Conservation (phyloP, 1,284 basidiomycete species). For the Psilocybe mexicana region DNA sequence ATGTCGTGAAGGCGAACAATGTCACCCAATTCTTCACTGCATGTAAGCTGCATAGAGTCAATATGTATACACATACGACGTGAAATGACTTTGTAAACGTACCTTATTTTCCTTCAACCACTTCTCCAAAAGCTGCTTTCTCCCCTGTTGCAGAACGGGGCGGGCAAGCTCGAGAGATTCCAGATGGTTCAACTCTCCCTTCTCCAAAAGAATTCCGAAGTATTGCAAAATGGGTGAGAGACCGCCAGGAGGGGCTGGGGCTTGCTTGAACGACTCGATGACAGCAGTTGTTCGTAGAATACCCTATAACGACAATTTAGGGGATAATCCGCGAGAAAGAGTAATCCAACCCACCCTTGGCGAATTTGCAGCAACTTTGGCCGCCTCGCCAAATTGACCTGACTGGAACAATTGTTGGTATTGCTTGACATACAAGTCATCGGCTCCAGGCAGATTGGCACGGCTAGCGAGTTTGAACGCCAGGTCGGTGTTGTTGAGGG, state of each 20-base stretch:
- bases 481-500: conserved; percentile 96
- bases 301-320: conserved; percentile 52
- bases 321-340: conserved; percentile 4
- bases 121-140: conserved; percentile 97
- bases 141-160: conserved; percentile 94
- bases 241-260: conserved; percentile 87
- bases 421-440: conserved; percentile 95
- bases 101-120: conserved; percentile 99
- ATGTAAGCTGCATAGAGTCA: conserved; percentile 72
- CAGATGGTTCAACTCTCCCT: conserved; percentile 95
- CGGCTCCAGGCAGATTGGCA: conserved; percentile 96
- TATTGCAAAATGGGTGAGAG: conserved; percentile 98
- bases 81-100: neutral
- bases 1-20: conserved; percentile 96
- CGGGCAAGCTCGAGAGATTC: conserved; percentile 97
- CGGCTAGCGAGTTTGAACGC: conserved; percentile 98
- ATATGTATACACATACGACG: neutral
- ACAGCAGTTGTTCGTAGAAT: conserved; percentile 95
- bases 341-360: conserved; percentile 63
- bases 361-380: conserved; percentile 97
- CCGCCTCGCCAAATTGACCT: conserved; percentile 94
- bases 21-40: conserved; percentile 98
- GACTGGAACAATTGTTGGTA: conserved; percentile 92
- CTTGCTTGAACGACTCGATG: conserved; percentile 97
- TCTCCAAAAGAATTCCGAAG: conserved; percentile 97